Evolutionary conservation across 2,329 filamentous ascomycete species (phyloP), one percentile per base, ranked within the genome.

Genomic region (Cryoendolithus antarcticus): DNA sequence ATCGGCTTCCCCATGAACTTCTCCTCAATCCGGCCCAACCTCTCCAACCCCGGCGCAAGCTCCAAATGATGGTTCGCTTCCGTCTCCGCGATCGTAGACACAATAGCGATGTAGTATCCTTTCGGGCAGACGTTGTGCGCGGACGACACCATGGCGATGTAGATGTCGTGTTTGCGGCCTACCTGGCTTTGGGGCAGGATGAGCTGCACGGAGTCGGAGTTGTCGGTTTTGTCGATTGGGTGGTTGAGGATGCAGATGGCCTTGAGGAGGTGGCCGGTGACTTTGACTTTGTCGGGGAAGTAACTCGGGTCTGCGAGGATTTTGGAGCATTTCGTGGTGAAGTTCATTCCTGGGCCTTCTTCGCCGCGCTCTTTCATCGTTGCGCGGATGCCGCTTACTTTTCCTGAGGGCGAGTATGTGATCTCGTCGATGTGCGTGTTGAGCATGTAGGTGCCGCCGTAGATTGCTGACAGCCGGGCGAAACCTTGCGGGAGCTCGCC

Each of bases 141-240:
- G 31, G 85, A 86, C 1, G 88, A 95, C 44, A 98, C 86, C 61
- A 91, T 83, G 41, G 91, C 89, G 58, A 98, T 81, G 72, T 98
- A 98, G 58, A 98, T 88, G 59, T 96, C 91, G 60, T 98, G 84
- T 74, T 94, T 94, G 56, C 91, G 82, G 61, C 86, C 88, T 51
- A 96, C 85, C 65, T 98, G 91, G 38, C 85, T 93, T 67, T 98
- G 91, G 15, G 93, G 91, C 54, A 98, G 94, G 64, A 98, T 98
- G 49, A 98, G 70, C 68, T 98, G 91, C 55, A 82, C 72, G 34
- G 88, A 95, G 64, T 98, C 91, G 57, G 74, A 74, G 57, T 93
- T 82, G 59, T 81, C 82, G 47, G 91, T 96, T 62, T 83, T 86
- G 49, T 86, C 77, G 50, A 96, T 74, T 31, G 91, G 89, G 68